Base-by-base conservation (phyloP, 768 basidiomycete genomes). In the Trametopsis cervina region DNA sequence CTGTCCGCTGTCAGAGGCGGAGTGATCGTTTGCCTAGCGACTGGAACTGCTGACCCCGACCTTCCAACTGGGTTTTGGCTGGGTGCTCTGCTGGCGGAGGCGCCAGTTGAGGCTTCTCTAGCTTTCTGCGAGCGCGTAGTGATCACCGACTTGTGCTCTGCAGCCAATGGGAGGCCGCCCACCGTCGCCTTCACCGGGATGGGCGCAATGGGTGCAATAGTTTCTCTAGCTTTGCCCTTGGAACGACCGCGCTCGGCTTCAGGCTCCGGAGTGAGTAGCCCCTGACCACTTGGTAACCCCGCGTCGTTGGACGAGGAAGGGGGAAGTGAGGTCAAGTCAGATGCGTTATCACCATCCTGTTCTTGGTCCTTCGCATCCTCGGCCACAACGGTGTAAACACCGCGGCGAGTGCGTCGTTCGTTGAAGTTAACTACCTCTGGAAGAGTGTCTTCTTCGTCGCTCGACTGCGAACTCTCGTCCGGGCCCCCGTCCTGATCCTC, bases 371-470 rank as follows among this genome's bases (percentile, higher is more conserved):
- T 82, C 35, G 77, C 77, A 43, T 79, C 77, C 18, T 80, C 75
- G 13, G 51, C 71, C 53, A 82, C 65, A 35, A 86, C 76, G 23
- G 84, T 83, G 61, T 90, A 90, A 15, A 90, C 88, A 25, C 88
- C 87, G 36, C 88, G 75, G 24, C 88, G 79, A 42, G 88, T 90
- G 53, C 88, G 73, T 33, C 88, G 75, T 61, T 89, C 88, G 57
- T 90, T 83, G 52, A 89, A 66, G 56, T 90, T 85, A 46, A 81
- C 65, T 52, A 47, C 67, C 46, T 51, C 71, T 57, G 42, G 59
- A 46, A 63, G 56, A 17, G 57, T 21, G 56, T 59, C 41, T 3
- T 48, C 46, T 13, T 53, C 54, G 39, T 56, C 57, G 26, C 53
- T 55, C 41, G 57, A 59, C 26, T 56, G 48, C 10, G 54, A 41